Evolutionary conservation across 495 filamentous ascomycete species (phyloP).

Genomic region (Aspergillus saccharolyticus): DNA sequence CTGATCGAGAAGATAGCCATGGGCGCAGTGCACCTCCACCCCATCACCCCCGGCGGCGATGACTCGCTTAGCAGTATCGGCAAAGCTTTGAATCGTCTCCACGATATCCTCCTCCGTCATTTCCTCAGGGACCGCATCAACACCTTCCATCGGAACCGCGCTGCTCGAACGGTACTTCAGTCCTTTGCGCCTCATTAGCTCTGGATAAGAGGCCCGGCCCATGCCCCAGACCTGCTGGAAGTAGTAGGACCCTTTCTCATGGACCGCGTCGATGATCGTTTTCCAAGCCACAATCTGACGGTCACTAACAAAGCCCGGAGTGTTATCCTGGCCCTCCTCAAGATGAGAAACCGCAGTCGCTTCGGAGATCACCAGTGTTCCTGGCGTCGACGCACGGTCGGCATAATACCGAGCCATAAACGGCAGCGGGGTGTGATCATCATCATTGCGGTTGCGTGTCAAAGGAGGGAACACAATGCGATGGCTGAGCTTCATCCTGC

Average conservation of each 20-base stretch:
- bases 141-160: conserved; percentile 28
- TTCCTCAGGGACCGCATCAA: no score
- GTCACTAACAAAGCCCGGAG: conserved; percentile 42
- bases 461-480: conserved; percentile 48
- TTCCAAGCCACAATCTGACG: conserved; percentile 32
- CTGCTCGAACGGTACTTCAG: neutral
- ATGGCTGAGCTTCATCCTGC: no score
- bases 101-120: neutral
- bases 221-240: conserved; percentile 37
- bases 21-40: conserved; percentile 40
- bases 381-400: conserved; percentile 45
- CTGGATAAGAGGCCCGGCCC: neutral
- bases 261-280: conserved; percentile 43
- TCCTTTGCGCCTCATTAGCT: no score
- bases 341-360: conserved; percentile 55
- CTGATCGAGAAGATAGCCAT: conserved; percentile 49
- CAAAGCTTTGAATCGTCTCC: neutral
- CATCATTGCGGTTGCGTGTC: conserved; percentile 40
- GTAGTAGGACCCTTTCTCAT: conserved; percentile 45
- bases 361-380: conserved; percentile 52
- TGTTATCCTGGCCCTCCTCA: conserved; percentile 37
- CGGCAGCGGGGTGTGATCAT: conserved; percentile 28
- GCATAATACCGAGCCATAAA: conserved; percentile 46
- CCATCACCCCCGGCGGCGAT: conserved; percentile 14
- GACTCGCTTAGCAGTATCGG: neutral